A percentile compares a stretch with the other conserved stretches of the same genome.
These are phyloP conservation scores for Peterozyma toletana DNA, from an alignment of 805 yeast genomes.

Conservation along the genomic window DNA sequence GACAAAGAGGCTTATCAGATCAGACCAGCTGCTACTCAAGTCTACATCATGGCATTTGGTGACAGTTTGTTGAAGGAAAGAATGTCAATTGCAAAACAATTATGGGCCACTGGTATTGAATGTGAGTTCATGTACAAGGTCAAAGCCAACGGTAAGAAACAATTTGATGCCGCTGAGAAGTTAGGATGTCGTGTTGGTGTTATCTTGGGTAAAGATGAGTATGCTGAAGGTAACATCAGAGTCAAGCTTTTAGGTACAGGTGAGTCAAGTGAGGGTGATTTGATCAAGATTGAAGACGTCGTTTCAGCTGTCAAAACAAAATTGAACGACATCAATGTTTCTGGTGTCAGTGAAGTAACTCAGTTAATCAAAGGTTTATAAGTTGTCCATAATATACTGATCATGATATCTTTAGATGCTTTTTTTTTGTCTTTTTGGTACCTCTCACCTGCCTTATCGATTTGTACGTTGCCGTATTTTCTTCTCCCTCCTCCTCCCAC, in stretches of 20 bases:
- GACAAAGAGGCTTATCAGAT: conserved; percentile 39
- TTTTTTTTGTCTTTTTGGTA: too few relatives aligned
- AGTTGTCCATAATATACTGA: conserved; percentile 1
- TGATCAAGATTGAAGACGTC: conserved; percentile 56
- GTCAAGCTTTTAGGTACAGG: conserved; percentile 88
- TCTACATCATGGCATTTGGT: conserved; percentile 95
- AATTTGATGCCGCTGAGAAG: conserved; percentile 96
- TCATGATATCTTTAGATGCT: background rate
- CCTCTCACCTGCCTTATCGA: too few relatives aligned
- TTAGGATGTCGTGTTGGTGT: conserved; percentile 87
- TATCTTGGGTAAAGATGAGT: conserved; percentile 94
- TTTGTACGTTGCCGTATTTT: too few relatives aligned
- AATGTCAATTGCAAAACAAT: conserved; percentile 72
- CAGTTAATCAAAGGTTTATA: conserved; percentile 53
- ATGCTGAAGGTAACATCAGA: conserved; percentile 69
- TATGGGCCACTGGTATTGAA: conserved; percentile 88
- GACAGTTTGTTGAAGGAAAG: conserved; percentile 87
- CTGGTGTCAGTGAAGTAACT: conserved; percentile 58
- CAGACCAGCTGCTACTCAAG: conserved; percentile 86
- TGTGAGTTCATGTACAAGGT: conserved; percentile 88
- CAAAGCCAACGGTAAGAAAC: conserved; percentile 92
- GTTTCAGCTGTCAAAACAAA: conserved; percentile 37
- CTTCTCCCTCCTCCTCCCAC: too few relatives aligned
- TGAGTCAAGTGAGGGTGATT: conserved; percentile 79
- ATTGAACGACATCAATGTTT: conserved; percentile 30